Base-by-base conservation (phyloP, 768 basidiomycete genomes). In the Zangia roseola region DNA sequence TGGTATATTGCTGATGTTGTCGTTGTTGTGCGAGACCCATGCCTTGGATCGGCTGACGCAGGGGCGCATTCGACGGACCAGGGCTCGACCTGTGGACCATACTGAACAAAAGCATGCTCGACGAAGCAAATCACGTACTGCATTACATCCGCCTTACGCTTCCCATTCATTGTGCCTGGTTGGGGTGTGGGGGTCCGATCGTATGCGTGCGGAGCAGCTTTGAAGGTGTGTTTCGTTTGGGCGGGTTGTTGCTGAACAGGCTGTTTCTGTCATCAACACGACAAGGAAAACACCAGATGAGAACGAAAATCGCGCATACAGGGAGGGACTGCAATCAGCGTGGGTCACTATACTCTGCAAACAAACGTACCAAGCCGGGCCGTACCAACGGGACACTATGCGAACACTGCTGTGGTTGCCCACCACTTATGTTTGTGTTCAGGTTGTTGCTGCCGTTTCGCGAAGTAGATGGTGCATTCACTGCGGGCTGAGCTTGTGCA, bases 321-420 rank as follows among this genome's bases (percentile, higher is more conserved):
- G 4, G 10, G 30, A 44, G 34, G 9, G 28, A 6, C 24, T 10
- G n/a, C 4, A 24, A 36, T 52, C 10, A 51, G 20, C 10, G 6
- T 14, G 0, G 20, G 7, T 39, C 10, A 17, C 21, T 19, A 17
- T 19, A 28, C 40, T 19, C 3, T 7, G 26, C n/a, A 45, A 24
- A 2, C 14, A 49, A 12, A 63, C 72, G 8, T 54, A 80, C 80
- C 65, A 72, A 62, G 20, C 73, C 76, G 41, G 74, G 63, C 0
- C 77, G 75, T 47, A 76, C 75, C 0, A 34, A 8, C 21, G 40
- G 14, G 4, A 43, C 56, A 40, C 20, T 35, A 37, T 39, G 41
- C 10, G n/a, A 28, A 31, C 14, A 14, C n/a, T n/a, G 10, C 20
- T 39, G 49, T 19, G 17, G 49, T 12, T 42, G 31, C 16, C 9